Percentiles rank a stretch among this genome's conserved stretches.
phyloP scores from a whole-genome alignment of 2,329 filamentous ascomycete species.

The Ilyonectria destructans region DNA sequence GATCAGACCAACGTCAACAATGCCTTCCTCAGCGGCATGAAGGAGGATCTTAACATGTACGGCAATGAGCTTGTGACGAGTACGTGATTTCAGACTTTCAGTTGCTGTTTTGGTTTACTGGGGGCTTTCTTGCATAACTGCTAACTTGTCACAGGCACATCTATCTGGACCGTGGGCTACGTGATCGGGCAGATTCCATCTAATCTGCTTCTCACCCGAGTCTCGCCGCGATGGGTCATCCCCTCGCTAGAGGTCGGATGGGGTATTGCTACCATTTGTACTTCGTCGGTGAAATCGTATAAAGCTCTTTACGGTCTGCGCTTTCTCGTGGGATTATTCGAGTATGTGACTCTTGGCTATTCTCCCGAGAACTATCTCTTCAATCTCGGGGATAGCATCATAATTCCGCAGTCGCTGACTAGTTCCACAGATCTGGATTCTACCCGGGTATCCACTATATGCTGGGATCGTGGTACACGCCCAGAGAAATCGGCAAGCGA shows the following conservation, averaged over 20 bases:
- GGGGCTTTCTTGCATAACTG: neutral
- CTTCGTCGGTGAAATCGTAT: constrained; percentile 31
- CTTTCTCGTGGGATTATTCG: constrained; percentile 39
- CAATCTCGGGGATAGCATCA: neutral
- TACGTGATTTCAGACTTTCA: constrained; percentile 14
- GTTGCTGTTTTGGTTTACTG: neutral
- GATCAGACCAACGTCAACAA: constrained; percentile 61
- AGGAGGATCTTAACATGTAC: constrained; percentile 41
- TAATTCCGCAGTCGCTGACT: constrained; percentile 1
- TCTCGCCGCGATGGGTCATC: constrained; percentile 40
- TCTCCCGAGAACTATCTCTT: neutral
- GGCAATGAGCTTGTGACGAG: constrained; percentile 46
- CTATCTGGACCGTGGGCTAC: constrained; percentile 39
- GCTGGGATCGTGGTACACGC: constrained; percentile 45
- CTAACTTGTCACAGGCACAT: constrained; percentile 17
- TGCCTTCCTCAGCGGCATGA: constrained; percentile 49
- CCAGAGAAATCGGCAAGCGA: constrained; percentile 41
- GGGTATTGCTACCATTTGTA: constrained; percentile 37
- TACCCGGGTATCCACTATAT: constrained; percentile 42
- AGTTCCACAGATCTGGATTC: constrained; percentile 26
- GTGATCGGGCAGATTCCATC: constrained; percentile 38
- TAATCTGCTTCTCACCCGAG: constrained; percentile 35
- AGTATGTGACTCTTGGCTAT: constrained; percentile 27
- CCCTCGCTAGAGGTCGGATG: constrained; percentile 38
- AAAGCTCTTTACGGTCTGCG: constrained; percentile 33